Evolutionary conservation across 345 rosid genomes (phyloP).

Genomic region (Isatis tinctoria): DNA sequence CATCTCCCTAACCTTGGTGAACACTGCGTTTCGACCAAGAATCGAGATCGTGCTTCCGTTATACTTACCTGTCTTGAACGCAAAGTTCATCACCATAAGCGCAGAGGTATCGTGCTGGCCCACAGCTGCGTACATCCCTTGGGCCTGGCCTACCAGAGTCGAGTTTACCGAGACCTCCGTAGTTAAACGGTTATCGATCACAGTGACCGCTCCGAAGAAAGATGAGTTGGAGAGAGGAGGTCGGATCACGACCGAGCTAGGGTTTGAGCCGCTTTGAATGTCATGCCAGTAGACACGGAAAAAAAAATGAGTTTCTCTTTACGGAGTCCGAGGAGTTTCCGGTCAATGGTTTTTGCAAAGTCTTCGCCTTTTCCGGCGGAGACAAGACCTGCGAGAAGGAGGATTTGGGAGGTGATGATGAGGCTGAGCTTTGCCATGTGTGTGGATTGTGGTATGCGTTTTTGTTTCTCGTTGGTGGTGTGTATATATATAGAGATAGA

Average conservation of each 20-base stretch:
- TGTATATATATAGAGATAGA: too few relatives aligned
- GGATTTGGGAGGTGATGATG: conserved; percentile 14
- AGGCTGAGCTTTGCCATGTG: conserved; percentile 27
- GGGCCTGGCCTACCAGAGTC: conserved; percentile 38
- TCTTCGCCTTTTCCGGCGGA: conserved; percentile 5
- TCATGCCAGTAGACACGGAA: conserved; percentile 64
- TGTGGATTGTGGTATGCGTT: background rate
- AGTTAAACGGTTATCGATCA: conserved; percentile 45
- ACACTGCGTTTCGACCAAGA: conserved; percentile 42
- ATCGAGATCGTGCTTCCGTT: conserved; percentile 43
- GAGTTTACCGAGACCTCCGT: conserved; percentile 34
- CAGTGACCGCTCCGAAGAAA: conserved; percentile 28
- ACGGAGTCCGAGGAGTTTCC: conserved; percentile 7
- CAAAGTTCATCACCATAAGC: conserved; percentile 49
- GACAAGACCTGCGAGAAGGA: background rate
- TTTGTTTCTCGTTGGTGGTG: background rate
- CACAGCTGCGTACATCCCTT: conserved; percentile 39
- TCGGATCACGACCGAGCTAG: conserved; percentile 28
- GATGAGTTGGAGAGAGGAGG: conserved; percentile 27
- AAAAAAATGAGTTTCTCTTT: conserved; percentile 44
- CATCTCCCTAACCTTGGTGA: conserved; percentile 47
- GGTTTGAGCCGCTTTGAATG: conserved; percentile 36
- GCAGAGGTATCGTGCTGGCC: conserved; percentile 27
- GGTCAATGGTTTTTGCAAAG: conserved; percentile 7
- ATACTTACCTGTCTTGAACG: conserved; percentile 40